Evolutionary conservation across 176 grass and related monocot species (phyloP).

Genomic region (Phoenix roebelenii): DNA sequence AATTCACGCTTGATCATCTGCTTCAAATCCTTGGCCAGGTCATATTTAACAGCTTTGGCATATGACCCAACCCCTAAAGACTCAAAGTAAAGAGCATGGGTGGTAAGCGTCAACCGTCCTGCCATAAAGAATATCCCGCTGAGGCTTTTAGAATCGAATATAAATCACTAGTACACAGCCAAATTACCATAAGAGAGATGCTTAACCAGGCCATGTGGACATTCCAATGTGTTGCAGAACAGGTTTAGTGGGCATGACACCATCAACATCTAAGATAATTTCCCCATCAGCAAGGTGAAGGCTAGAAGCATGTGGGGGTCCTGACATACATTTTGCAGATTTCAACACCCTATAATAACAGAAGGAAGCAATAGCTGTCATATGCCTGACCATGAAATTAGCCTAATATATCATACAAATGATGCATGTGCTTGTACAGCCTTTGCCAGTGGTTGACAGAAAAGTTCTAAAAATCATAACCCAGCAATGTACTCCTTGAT

Average conservation of each 20-base stretch:
- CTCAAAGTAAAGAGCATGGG: slow-evolving; percentile 81
- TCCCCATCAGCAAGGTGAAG: slow-evolving; percentile 50
- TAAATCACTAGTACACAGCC: slow-evolving; percentile 9
- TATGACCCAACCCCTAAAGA: slow-evolving; percentile 63
- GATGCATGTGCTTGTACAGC: not conserved
- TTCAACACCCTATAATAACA: slow-evolving; percentile 38
- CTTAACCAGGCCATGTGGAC: slow-evolving; percentile 91
- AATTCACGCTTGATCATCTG: slow-evolving; percentile 73
- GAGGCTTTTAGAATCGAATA: slow-evolving; percentile 17
- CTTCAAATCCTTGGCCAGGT: slow-evolving; percentile 66
- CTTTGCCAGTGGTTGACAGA: not conserved
- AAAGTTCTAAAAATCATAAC: not conserved
- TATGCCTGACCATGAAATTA: too few relatives aligned
- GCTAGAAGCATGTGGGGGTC: slow-evolving; percentile 25
- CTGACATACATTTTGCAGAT: slow-evolving; percentile 34
- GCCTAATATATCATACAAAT: too few relatives aligned
- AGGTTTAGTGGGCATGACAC: slow-evolving; percentile 54
- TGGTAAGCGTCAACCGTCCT: slow-evolving; percentile 95
- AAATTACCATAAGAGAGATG: slow-evolving; percentile 62
- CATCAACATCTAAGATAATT: slow-evolving; percentile 66
- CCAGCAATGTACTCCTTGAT: too few relatives aligned
- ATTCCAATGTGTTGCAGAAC: slow-evolving; percentile 75
- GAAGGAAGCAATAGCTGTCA: too few relatives aligned
- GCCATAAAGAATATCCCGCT: slow-evolving; percentile 28
- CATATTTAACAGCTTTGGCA: slow-evolving; percentile 44